Percentiles rank a stretch among this genome's conserved stretches.
Evolutionary conservation across 257 asterid species (phyloP).

Genomic region (Jaltomata sinuosa): DNA sequence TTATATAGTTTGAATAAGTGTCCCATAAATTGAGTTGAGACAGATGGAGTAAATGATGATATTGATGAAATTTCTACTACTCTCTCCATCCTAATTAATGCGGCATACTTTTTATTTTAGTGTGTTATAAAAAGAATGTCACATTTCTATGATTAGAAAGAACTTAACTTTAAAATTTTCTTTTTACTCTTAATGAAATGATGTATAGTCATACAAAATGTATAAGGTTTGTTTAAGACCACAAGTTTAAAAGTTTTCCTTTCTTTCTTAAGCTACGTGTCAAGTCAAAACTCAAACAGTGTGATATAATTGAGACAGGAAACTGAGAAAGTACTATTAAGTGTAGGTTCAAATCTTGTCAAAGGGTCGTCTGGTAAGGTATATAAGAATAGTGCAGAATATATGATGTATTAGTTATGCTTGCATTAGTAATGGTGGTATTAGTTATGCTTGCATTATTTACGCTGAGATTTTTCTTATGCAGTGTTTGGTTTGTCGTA

Average conservation of each 20-base stretch:
- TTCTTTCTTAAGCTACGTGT: background rate
- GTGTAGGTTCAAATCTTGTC: background rate
- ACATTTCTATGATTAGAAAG: no score
- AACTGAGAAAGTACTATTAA: background rate
- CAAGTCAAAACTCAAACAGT: background rate
- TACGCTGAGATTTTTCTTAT: no score
- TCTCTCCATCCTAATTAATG: background rate
- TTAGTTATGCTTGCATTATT: no score
- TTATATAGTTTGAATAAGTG: no score
- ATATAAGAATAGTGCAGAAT: no score
- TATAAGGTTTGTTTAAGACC: background rate
- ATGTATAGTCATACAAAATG: background rate
- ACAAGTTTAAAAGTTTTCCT: background rate
- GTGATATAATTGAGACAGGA: background rate
- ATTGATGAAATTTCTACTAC: background rate
- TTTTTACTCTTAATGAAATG: background rate
- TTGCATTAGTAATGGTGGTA: no score
- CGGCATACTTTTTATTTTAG: no score
- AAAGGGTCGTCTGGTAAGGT: no score
- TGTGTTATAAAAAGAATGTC: rapidly evolving
- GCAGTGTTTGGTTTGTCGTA: no score
- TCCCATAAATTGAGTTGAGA: no score
- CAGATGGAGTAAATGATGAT: background rate
- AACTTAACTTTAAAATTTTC: no score
- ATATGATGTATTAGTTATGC: no score